Base-by-base conservation (phyloP, 257 asterid species). In the Capsicum chinense region DNA sequence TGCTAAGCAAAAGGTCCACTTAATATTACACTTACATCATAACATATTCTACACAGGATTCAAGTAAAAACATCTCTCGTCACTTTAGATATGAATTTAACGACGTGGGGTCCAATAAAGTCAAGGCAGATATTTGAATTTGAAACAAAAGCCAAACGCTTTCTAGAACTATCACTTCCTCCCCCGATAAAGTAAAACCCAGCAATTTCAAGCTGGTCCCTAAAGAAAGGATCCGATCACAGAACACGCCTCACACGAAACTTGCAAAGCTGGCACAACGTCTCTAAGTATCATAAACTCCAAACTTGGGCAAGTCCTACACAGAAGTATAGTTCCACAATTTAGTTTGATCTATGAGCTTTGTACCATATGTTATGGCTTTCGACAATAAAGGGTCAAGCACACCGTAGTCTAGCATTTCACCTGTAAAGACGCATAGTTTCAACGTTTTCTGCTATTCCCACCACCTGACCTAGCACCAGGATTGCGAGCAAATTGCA, bases 381-480 rank as follows among this genome's bases (percentile, higher is more conserved):
- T 80, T 85, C 87, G 87, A 85, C 79, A 84, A 85, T 50, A 89
- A 83, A 68, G 81, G 66, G 88, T 63, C 87, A 84, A 87, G 87
- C 87, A 79, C 79, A 87, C 71, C 80, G 82, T 81, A 74, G 79
- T 69, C 52, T 86, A 91, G 86, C 84, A 56, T 89, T 59, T 90
- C 97, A 91, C 94, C 97, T 90, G 91, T 83, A 88, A 83, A 79
- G 79, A 85, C 71, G 79, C 39, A 88, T 12, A 86, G 63, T 66
- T 78, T 90, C 87, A 90, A 80, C 91, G 93, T 87, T 89, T 92
- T 70, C 91, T 90, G 21, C 92, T 92, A 79, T 71, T 85, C 86
- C 89, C 93, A n/a, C 91, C 91, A 84, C 92, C 94, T 73, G 92
- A 90, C 91, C 97, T 87, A 52, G 93, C 92, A 91, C 92, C 97